These are phyloP conservation scores for Alternaria brassicicola DNA, from an alignment of 2,329 filamentous ascomycete genomes.

Conservation along the genomic window DNA sequence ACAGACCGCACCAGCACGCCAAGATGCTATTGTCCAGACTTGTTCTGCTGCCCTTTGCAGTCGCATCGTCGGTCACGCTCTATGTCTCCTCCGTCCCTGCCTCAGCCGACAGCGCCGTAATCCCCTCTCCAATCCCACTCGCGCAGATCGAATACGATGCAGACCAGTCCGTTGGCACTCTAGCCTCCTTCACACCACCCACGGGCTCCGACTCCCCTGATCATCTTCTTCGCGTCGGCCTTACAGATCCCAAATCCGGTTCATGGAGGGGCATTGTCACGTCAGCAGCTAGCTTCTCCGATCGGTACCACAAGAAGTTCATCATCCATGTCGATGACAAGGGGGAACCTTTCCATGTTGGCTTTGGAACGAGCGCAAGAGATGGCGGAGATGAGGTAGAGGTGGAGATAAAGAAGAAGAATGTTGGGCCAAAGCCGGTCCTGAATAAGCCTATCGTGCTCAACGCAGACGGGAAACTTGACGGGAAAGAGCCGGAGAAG, in stretches of 20 bases:
- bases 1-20: constrained; percentile 9
- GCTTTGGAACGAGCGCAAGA: constrained; percentile 49
- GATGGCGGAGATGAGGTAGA: constrained; percentile 47
- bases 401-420: constrained; percentile 50
- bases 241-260: constrained; percentile 46
- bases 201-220: constrained; percentile 42
- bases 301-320: constrained; percentile 52
- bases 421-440: constrained; percentile 49
- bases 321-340: constrained; percentile 52
- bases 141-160: constrained; percentile 53
- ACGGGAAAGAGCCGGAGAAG: constrained; percentile 55
- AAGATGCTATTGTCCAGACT: constrained; percentile 48
- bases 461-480: constrained; percentile 62
- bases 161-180: constrained; percentile 44
- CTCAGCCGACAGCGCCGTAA: constrained; percentile 58
- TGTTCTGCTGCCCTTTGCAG: constrained; percentile 46
- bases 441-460: constrained; percentile 62
- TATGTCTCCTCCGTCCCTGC: constrained; percentile 78
- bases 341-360: constrained; percentile 54
- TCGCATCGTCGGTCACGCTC: constrained; percentile 47
- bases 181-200: constrained; percentile 47
- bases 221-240: constrained; percentile 53
- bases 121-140: constrained; percentile 48
- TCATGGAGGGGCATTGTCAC: constrained; percentile 56
- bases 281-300: constrained; percentile 51